Conservation (phyloP, 202 grass and related monocot genomes). For the Schoenoplectus tabernaemontani region DNA sequence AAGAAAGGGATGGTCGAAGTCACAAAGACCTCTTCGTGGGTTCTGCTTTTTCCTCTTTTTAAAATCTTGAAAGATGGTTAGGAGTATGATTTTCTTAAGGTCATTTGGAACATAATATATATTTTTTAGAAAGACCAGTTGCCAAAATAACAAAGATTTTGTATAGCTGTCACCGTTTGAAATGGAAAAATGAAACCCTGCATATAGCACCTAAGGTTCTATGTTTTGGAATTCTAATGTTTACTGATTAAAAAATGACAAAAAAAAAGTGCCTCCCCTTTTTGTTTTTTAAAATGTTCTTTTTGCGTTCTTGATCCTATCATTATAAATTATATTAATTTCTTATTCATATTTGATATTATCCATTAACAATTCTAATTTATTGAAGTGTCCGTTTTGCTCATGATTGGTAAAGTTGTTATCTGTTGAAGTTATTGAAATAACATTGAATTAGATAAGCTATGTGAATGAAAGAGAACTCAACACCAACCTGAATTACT, state of each 20-base stretch:
- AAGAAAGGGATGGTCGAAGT: not conserved
- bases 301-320: not conserved
- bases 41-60: not conserved
- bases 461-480: too few relatives aligned
- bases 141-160: not conserved
- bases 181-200: not conserved
- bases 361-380: not conserved
- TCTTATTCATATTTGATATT: not conserved
- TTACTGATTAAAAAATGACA: not conserved
- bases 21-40: not conserved
- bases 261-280: not conserved
- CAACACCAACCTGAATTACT: too few relatives aligned
- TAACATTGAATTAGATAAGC: too few relatives aligned
- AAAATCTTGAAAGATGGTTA: not conserved
- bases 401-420: not conserved
- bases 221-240: not conserved
- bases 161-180: not conserved
- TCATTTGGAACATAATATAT: not conserved
- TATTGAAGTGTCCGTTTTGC: not conserved
- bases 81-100: not conserved
- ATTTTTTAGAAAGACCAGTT: not conserved
- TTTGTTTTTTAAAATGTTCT: conserved; percentile 16
- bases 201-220: not conserved
- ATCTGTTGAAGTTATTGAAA: not conserved
- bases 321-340: not conserved